phyloP scores from a whole-genome alignment of 148 eudicot species.

The Spergularia marina region DNA sequence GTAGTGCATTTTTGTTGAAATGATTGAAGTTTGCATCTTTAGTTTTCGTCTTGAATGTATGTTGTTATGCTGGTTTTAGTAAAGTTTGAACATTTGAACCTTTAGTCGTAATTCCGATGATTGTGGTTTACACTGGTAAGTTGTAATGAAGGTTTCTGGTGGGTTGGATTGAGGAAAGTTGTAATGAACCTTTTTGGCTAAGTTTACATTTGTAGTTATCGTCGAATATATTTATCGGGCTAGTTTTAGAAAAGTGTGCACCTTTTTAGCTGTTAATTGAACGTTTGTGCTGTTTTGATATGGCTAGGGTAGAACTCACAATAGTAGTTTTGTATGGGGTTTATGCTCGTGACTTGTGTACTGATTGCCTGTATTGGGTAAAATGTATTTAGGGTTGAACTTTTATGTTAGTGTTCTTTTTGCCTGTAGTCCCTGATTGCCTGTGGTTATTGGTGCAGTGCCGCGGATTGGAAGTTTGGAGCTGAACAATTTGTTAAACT shows the following conservation, averaged over 20 bases:
- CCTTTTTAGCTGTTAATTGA: not conserved
- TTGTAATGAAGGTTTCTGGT: too few relatives aligned
- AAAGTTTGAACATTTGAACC: not conserved
- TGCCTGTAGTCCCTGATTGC: not conserved
- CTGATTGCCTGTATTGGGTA: not conserved
- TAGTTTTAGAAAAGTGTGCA: not conserved
- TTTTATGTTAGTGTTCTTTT: not conserved
- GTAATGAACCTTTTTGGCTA: too few relatives aligned
- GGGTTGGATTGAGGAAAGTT: too few relatives aligned
- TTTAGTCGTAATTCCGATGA: too few relatives aligned
- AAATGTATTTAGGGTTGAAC: not conserved
- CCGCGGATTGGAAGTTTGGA: constrained; percentile 83
- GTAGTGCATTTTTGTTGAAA: too few relatives aligned
- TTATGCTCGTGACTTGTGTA: not conserved
- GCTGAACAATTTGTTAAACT: constrained; percentile 78
- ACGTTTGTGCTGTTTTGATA: not conserved
- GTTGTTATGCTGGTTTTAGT: not conserved
- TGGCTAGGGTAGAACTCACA: not conserved
- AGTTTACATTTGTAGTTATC: too few relatives aligned
- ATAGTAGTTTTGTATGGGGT: not conserved
- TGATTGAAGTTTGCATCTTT: too few relatives aligned
- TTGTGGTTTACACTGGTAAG: too few relatives aligned
- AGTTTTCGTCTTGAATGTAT: too few relatives aligned
- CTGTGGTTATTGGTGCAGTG: constrained; percentile 44
- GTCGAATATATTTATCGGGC: too few relatives aligned